Evolutionary conservation across 2,329 filamentous ascomycete species (phyloP).

Genomic region (Proliferodiscus dingleyae): DNA sequence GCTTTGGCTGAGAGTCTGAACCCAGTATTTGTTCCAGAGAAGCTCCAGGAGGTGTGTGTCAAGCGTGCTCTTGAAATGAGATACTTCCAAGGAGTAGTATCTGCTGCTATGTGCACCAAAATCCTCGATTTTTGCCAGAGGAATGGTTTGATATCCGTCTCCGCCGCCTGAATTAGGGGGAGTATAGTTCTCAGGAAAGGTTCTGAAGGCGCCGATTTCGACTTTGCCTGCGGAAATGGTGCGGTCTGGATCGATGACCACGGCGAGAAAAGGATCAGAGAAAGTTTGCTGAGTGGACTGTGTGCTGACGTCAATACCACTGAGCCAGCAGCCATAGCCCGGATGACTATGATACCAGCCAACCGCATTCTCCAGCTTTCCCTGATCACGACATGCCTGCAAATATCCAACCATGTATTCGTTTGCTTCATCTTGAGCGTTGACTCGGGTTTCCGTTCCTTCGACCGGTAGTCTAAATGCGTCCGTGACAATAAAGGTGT

Average conservation of each 20-base stretch:
- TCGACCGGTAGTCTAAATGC: constrained; percentile 92
- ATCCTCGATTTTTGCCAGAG: constrained; percentile 88
- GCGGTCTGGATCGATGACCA: constrained; percentile 93
- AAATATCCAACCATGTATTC: constrained; percentile 94
- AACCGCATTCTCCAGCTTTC: constrained; percentile 81
- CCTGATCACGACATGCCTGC: constrained; percentile 69
- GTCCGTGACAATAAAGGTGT: constrained; percentile 88
- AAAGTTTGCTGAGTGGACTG: constrained; percentile 80
- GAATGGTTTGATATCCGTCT: constrained; percentile 71
- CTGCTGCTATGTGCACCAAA: constrained; percentile 88
- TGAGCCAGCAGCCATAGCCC: constrained; percentile 97
- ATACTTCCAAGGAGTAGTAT: constrained; percentile 89
- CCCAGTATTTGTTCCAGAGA: constrained; percentile 99
- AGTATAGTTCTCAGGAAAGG: constrained; percentile 73
- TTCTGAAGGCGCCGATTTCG: constrained; percentile 94
- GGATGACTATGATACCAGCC: constrained; percentile 99
- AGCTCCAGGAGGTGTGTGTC: constrained; percentile 82
- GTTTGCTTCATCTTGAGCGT: constrained; percentile 91
- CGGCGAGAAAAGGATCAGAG: constrained; percentile 87
- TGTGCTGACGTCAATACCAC: constrained; percentile 89
- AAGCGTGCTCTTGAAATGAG: constrained; percentile 90
- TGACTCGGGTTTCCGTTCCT: constrained; percentile 96
- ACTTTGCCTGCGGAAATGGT: constrained; percentile 91
- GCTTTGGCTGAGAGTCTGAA: constrained; percentile 87
- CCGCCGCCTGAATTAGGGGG: constrained; percentile 41